Base-by-base conservation (phyloP, 1,284 basidiomycete genomes). In the Ganoderma resinaceum region DNA sequence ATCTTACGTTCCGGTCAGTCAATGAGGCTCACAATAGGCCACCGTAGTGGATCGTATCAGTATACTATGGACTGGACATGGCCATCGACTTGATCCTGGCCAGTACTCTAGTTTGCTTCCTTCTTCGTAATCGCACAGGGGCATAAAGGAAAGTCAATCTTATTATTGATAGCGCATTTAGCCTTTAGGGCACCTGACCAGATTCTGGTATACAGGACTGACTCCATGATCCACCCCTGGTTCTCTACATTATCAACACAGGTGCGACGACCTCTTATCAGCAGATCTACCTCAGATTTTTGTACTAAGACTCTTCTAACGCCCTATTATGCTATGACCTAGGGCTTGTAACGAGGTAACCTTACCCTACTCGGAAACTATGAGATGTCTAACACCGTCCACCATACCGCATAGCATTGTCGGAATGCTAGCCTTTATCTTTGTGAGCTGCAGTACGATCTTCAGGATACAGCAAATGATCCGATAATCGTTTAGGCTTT, bases 221-320 rank as follows among this genome's bases (percentile, higher is more conserved):
- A 62, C 31, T 62, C 61, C 26, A 35, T 49, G 42, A 43, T 62
- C 43, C 31, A 62, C 14, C 42, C 6, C 42, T 62, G 14, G 6
- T 62, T n/a, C 18, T 62, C 16, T 62, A 62, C 61, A 46, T 43
- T 23, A 35, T 62, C 26, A 62, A 49, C 43, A 62, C 61, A 31
- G 61, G 61, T 49, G 18, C 16, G 60, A 43, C 18, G 4, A 1
- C 42, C 42, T 43, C 23, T n/a, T 11, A 43, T 46, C 26, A n/a
- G n/a, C n/a, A n/a, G n/a, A n/a, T n/a, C n/a, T n/a, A n/a, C n/a
- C n/a, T n/a, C n/a, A n/a, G n/a, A n/a, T n/a, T n/a, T n/a, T n/a
- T 7, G 12, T 2, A 20, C 7, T 46, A 35, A 49, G 4, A 49
- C 23, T 23, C 18, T 49, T 23, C 46, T 49, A 4, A 49, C 46